Base-by-base conservation (phyloP, 202 grass and related monocot genomes). In the Setaria italica region DNA sequence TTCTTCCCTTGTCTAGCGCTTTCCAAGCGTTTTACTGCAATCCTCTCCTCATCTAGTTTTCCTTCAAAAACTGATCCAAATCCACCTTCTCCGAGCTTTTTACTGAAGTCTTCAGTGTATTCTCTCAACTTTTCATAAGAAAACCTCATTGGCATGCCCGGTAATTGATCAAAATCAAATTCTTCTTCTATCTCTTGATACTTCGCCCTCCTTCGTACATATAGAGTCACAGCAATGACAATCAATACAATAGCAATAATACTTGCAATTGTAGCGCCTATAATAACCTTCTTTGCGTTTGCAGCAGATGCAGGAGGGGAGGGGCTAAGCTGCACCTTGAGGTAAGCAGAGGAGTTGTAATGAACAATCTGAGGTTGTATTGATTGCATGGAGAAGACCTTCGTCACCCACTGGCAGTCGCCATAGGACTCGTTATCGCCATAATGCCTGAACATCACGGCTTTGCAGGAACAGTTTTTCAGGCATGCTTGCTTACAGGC, bases 1-100 rank as follows among this genome's bases (percentile, higher is more conserved):
- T 70, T 70, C n/a, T 70, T 70, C 42, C 68, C 68, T 47, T 70
- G 68, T 70, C 68, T 70, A 70, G 87, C 81, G 14, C 84, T 63
- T 62, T 89, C 75, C 45, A 92, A 65, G 11, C 84, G 49, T 71
- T 92, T 92, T 11, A 92, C 87, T 4, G 90, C 70, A 2, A 90
- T n/a, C 76, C 20, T 87, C 35, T 84, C 80, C 54, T 87, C 87
- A 30, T 80, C 81, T 64, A 87, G 50, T 79, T 45, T 81, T 10
- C 90, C 90, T 66, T 90, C 64, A 47, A 87, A 92, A 42, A 87
- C 47, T 3, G 77, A 82, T 15, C 88, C 85, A 51, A 92, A 92
- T 41, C 88, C 88, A 50, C 91, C 88, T 79, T 85, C 88, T 50
- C 85, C 88, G 0, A 90, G 81, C 43, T 90, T 93, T 80, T 80